These are phyloP conservation scores for Xylaria sp. DNA, from an alignment of 2,329 filamentous ascomycete species.

Conservation along the genomic window DNA sequence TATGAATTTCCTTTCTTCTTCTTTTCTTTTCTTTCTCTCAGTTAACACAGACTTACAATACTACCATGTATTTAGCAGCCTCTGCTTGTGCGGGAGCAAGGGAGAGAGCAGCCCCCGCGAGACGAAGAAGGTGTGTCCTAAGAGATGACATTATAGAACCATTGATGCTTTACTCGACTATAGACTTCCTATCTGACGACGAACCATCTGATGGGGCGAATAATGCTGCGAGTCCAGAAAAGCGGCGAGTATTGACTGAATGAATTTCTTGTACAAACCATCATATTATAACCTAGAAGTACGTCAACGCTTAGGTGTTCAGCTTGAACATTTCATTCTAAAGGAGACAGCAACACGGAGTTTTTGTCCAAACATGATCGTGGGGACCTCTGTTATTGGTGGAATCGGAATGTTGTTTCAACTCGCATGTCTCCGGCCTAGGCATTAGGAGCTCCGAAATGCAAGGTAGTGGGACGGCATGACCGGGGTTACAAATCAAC, in stretches of 20 bases:
- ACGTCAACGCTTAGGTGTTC: neutral
- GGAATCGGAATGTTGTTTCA: slow-evolving; percentile 27
- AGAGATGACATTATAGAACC: slow-evolving; percentile 28
- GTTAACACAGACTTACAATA: slow-evolving; percentile 33
- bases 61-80: slow-evolving; percentile 35
- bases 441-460: slow-evolving; percentile 24
- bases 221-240: neutral
- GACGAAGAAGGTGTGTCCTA: slow-evolving; percentile 22
- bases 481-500: slow-evolving; percentile 13
- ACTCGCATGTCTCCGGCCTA: slow-evolving; percentile 23
- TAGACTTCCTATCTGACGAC: neutral
- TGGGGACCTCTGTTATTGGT: slow-evolving; percentile 30
- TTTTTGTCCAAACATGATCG: neutral
- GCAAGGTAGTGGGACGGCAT: slow-evolving; percentile 18
- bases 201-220: neutral
- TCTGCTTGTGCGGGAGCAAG: slow-evolving; percentile 22
- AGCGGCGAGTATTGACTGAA: neutral
- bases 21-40: neutral
- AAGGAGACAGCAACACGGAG: slow-evolving; percentile 19
- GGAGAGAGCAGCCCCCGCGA: slow-evolving; percentile 26
- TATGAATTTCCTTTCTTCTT: neutral
- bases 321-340: slow-evolving; percentile 2
- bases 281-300: neutral
- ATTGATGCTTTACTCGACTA: neutral
- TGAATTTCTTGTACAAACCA: slow-evolving; percentile 4